These are phyloP conservation scores for Phytopythium cucurbitacearum DNA, from an alignment of 352 stramenopile genomes.

Conservation along the genomic window DNA sequence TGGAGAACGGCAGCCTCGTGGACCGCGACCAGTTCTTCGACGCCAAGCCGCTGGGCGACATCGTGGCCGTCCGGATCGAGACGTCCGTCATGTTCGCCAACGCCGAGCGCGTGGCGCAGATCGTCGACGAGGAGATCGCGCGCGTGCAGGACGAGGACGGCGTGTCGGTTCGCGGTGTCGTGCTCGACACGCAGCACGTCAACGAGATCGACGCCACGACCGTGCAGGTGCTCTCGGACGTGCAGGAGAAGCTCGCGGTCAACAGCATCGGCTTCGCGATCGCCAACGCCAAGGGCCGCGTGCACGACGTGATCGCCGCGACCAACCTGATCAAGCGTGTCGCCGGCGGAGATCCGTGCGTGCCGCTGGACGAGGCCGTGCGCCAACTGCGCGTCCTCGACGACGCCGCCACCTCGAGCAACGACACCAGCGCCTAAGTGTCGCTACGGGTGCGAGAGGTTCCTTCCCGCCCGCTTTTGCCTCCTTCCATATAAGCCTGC, in stretches of 20 bases:
- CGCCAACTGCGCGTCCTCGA: conserved; percentile 12
- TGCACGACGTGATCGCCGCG: conserved; percentile 30
- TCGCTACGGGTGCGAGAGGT: no score
- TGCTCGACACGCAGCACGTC: conserved; percentile 39
- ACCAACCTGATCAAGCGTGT: conserved; percentile 43
- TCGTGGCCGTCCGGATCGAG: conserved; percentile 42
- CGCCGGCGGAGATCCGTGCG: conserved; percentile 12
- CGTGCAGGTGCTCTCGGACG: conserved; percentile 51
- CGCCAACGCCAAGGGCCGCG: conserved; percentile 30
- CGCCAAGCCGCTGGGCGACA: conserved; percentile 15
- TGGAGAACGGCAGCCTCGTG: conserved; percentile 35
- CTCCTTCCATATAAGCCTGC: no score
- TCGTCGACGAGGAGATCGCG: conserved; percentile 36
- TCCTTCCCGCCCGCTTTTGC: no score
- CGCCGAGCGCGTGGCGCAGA: conserved; percentile 35
- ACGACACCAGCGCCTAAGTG: no score
- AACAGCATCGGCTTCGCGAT: conserved; percentile 33
- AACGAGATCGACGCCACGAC: conserved; percentile 62
- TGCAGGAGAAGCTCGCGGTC: conserved; percentile 48
- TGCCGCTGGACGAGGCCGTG: conserved; percentile 20
- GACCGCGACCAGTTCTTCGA: conserved; percentile 23
- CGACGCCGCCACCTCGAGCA: no score
- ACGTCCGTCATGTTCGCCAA: conserved; percentile 61
- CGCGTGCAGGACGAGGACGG: conserved; percentile 12
- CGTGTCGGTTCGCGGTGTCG: conserved; percentile 27